phyloP scores from a whole-genome alignment of 192 early-diverging fungal genomes.

The Phlyctochytrium bullatum region DNA sequence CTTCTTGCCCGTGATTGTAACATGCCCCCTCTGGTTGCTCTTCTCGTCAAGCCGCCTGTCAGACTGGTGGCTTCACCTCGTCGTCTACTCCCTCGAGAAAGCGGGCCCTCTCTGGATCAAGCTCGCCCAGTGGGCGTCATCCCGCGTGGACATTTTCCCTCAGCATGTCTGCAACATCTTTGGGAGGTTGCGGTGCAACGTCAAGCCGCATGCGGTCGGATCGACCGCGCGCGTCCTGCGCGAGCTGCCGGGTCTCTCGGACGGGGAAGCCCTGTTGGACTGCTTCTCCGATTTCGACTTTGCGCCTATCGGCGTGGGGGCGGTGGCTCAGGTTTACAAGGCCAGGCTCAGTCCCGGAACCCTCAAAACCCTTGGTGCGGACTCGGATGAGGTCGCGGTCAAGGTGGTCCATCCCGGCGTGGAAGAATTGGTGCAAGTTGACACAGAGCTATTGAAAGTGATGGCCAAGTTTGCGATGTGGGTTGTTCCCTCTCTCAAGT shows the following conservation, averaged over 20 bases:
- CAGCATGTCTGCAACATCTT: constrained; percentile 70
- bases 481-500: constrained; percentile 73
- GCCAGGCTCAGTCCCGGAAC: too few species aligned
- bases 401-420: constrained; percentile 91
- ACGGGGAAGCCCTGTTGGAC: constrained; percentile 66
- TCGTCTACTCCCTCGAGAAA: constrained; percentile 74
- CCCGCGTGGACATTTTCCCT: constrained; percentile 84
- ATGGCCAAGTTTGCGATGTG: constrained; percentile 61
- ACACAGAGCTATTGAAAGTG: constrained; percentile 78
- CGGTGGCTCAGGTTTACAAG: constrained; percentile 85
- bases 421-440: constrained; percentile 59
- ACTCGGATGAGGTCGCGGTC: constrained; percentile 53
- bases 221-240: too few species aligned
- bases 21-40: not conserved
- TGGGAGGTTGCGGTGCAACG: constrained; percentile 76
- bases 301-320: constrained; percentile 84
- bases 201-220: constrained; percentile 70
- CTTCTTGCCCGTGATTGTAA: not conserved
- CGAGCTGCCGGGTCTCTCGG: too few species aligned
- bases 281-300: constrained; percentile 78
- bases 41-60: not conserved
- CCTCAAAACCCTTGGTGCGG: too few species aligned
- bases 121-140: constrained; percentile 87
- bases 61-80: constrained; percentile 78
- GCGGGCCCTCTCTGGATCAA: constrained; percentile 97